phyloP scores from a whole-genome alignment of 2,329 filamentous ascomycete genomes.

The Penicillium sp. region DNA sequence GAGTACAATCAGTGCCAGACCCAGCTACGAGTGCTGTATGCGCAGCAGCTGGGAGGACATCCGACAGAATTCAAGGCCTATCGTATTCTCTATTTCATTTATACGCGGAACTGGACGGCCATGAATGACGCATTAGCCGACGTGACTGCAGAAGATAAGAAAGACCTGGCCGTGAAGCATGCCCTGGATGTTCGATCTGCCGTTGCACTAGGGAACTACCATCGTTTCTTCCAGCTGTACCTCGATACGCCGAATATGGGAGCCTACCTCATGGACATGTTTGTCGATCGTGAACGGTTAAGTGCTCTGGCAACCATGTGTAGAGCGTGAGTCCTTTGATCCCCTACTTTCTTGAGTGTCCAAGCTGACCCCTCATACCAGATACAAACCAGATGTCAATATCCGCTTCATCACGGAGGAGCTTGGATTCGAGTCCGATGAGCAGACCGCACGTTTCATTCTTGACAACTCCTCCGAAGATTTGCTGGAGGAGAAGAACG shows the following conservation, averaged over 20 bases:
- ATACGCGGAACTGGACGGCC: conserved; percentile 95
- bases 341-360: not conserved
- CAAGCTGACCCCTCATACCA: conserved; percentile 40
- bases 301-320: conserved; percentile 88
- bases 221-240: conserved; percentile 96
- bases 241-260: conserved; percentile 95
- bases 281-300: conserved; percentile 88
- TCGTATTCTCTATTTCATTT: conserved; percentile 99
- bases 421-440: conserved; percentile 90
- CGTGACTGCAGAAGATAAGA: conserved; percentile 97
- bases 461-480: conserved; percentile 74
- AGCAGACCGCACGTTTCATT: conserved; percentile 87
- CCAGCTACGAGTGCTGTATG: conserved; percentile 88
- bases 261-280: conserved; percentile 98
- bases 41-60: conserved; percentile 81
- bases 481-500: conserved; percentile 73
- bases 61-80: conserved; percentile 97
- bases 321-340: conserved; percentile 73
- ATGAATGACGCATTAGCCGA: conserved; percentile 98
- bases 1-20: conserved; percentile 99
- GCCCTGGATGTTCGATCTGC: conserved; percentile 88
- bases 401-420: conserved; percentile 93
- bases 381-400: conserved; percentile 87
- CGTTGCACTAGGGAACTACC: conserved; percentile 90
- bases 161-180: conserved; percentile 79